phyloP scores from a whole-genome alignment of 108 stramenopile species.

The Bacterosira constricta region DNA sequence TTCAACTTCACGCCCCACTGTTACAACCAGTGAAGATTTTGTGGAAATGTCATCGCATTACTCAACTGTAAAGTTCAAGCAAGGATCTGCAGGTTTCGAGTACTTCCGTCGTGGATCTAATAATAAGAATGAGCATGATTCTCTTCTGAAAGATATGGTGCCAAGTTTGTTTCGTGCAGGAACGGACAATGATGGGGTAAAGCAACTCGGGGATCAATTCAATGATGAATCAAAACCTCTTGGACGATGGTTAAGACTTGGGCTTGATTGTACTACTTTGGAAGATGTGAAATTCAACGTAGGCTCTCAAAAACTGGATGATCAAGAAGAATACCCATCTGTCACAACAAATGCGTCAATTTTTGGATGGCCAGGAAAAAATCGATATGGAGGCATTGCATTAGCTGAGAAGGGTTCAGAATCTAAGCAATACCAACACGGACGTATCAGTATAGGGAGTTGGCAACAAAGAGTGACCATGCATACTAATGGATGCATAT shows the following conservation, averaged over 20 bases:
- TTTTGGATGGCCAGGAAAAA: slow-evolving; percentile 17
- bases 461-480: slow-evolving; percentile 35
- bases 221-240: slow-evolving; percentile 39
- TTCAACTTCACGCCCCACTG: background rate
- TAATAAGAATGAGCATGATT: background rate
- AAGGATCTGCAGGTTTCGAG: slow-evolving; percentile 4
- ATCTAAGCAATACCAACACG: background rate
- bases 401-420: slow-evolving; percentile 21
- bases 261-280: slow-evolving; percentile 33
- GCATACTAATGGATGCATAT: slow-evolving; percentile 33
- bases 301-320: background rate
- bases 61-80: background rate
- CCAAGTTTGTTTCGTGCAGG: slow-evolving; percentile 73
- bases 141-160: slow-evolving; percentile 27
- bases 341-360: slow-evolving; percentile 21
- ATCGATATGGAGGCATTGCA: slow-evolving; percentile 19
- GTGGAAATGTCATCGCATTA: background rate
- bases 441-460: slow-evolving; percentile 5
- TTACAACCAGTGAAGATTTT: background rate
- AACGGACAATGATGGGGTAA: slow-evolving; percentile 87
- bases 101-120: slow-evolving; percentile 9
- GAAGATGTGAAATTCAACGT: slow-evolving; percentile 4
- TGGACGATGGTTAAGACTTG: slow-evolving; percentile 35
- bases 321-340: background rate
- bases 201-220: slow-evolving; percentile 37